Evolutionary conservation across 2,329 filamentous ascomycete species (phyloP).

Genomic region (Cladosporium sp.): DNA sequence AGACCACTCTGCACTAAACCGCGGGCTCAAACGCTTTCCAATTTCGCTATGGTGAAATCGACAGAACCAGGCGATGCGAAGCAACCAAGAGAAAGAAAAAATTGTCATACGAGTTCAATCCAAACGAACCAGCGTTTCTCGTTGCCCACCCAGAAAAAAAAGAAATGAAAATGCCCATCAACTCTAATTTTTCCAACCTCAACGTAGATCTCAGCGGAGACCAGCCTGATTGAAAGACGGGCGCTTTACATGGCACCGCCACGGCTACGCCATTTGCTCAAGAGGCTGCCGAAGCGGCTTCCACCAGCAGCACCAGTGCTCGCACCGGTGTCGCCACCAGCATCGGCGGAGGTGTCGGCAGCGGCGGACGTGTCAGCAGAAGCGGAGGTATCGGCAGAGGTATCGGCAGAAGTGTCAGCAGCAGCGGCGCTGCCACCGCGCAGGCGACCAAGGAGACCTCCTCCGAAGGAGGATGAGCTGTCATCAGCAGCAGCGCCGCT

Average conservation of each 20-base stretch:
- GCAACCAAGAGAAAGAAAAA: neutral
- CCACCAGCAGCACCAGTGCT: neutral
- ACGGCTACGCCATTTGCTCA: neutral
- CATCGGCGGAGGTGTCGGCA: neutral
- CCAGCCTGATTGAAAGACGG: neutral
- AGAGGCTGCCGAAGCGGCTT: neutral
- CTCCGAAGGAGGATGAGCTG: neutral
- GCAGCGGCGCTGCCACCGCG: neutral
- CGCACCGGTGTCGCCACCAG: neutral
- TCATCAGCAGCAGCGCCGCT: neutral
- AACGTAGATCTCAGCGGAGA: neutral
- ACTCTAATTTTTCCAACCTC: neutral
- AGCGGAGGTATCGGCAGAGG: neutral
- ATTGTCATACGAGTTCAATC: neutral
- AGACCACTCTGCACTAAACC: neutral
- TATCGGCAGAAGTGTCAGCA: neutral
- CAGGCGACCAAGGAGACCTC: neutral
- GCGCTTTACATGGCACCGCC: neutral
- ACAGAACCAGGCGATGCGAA: neutral
- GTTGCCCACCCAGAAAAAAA: neutral
- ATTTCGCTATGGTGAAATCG: neutral
- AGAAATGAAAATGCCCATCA: neutral
- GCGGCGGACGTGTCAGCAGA: neutral
- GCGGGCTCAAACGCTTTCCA: neutral
- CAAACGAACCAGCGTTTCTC: neutral